Base-by-base conservation (phyloP, 805 yeast genomes). In the Trichomonascus vanleenenianus region DNA sequence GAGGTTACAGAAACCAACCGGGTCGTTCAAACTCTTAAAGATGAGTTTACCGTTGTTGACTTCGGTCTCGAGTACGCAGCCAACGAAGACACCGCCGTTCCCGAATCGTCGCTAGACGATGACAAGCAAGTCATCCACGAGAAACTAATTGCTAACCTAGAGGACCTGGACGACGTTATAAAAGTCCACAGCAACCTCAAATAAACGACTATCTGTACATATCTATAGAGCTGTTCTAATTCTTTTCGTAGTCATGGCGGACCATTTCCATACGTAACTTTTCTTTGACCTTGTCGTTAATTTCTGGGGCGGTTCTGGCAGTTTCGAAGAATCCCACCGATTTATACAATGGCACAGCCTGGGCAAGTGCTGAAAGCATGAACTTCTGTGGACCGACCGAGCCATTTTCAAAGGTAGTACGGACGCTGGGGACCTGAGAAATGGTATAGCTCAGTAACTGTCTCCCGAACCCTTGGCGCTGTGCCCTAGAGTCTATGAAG, bases 81-180 rank as follows among this genome's bases (percentile, higher is more conserved):
- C 0, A 79, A 77, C 38, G 66, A 71, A 1, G 94, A 83, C 39
- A 73, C 75, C 55, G 65, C 48, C 25, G 39, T 54, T 15, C 33
- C 25, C 8, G 39, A 18, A 20, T 43, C 38, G 12, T 18, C 20
- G 16, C 42, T 55, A 39, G 49, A 45, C 46, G 78, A 70, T 20
- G 87, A 78, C 2, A 64, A 71, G 6, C 68, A 63, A 47, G 73
- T 70, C 48, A 70, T 71, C 32, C 73, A 78, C 55, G 73, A 73
- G 12, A 83, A 78, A 56, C 76, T 88, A 31, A 61, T 82, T 30
- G 67, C 62, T 18, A 70, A 71, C 40, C 67, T 91, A 39, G 94
- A 86, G 44, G 86, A 81, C 30, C 67, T 87, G n/a, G 87, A 83
- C 42, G 97, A 93, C 55, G 85, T 91, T 16, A 79, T 86, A 5